phyloP scores from a whole-genome alignment of 1,284 basidiomycete species.

The Polyporus tsugae region DNA sequence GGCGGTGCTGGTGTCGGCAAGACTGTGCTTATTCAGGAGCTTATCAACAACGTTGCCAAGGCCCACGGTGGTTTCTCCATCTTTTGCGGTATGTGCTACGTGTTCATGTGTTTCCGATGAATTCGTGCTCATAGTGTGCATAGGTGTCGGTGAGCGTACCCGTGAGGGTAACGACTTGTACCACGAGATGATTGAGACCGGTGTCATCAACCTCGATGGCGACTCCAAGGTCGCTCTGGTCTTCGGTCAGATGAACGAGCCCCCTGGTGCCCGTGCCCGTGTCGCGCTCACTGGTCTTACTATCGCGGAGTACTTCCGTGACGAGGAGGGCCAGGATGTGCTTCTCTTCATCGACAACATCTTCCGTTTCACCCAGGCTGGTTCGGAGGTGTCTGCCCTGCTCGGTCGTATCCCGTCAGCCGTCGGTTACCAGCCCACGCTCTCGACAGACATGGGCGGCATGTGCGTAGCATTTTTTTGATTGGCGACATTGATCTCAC shows the following conservation, averaged over 20 bases:
- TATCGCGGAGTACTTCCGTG: conserved; percentile 99
- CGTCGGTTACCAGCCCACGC: conserved; percentile 99
- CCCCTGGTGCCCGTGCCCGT: conserved; percentile 99
- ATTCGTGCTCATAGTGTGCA: conserved; percentile 4
- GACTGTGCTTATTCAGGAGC: conserved; percentile 98
- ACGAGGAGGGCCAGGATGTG: conserved; percentile 99
- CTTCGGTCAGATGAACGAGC: conserved; percentile 99
- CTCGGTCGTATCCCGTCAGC: conserved; percentile 99
- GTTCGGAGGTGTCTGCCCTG: conserved; percentile 99
- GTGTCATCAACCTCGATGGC: conserved; percentile 99
- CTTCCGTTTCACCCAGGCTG: conserved; percentile 99
- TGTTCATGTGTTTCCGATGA: not conserved
- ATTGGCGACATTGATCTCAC: conserved; percentile 21
- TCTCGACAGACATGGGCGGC: conserved; percentile 99
- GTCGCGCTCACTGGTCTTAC: conserved; percentile 98
- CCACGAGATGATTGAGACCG: conserved; percentile 99
- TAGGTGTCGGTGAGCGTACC: conserved; percentile 98
- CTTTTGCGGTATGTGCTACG: conserved; percentile 84
- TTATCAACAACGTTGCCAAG: conserved; percentile 99
- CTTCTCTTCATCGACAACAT: conserved; percentile 99
- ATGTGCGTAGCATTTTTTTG: conserved; percentile 71
- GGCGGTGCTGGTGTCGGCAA: conserved; percentile 99
- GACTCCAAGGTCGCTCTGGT: conserved; percentile 99
- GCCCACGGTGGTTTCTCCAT: conserved; percentile 99
- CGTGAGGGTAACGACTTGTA: conserved; percentile 99